phyloP scores from a whole-genome alignment of 768 basidiomycete genomes.

The Russula sp. region DNA sequence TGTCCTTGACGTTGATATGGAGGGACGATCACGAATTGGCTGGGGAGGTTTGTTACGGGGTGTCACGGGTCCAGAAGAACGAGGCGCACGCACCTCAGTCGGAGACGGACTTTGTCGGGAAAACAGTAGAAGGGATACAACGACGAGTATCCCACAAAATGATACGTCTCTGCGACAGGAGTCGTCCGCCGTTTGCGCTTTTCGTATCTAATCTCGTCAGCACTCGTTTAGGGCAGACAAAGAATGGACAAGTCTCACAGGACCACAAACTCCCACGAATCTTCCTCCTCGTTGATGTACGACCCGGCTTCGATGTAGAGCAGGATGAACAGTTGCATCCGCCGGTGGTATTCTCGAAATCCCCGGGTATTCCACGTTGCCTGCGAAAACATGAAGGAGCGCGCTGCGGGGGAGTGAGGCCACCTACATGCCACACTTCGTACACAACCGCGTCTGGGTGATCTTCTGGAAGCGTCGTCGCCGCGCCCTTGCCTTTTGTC shows the following conservation, averaged over 20 bases:
- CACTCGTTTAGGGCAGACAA: background rate
- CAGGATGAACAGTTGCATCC: conserved; percentile 92
- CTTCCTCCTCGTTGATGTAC: conserved; percentile 91
- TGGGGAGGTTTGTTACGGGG: conserved; percentile 29
- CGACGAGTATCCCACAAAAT: conserved; percentile 92
- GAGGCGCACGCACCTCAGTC: conserved; percentile 59
- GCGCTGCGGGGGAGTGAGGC: background rate
- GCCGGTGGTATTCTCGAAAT: conserved; percentile 84
- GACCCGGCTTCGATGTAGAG: conserved; percentile 95
- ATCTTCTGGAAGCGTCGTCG: conserved; percentile 40
- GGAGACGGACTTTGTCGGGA: conserved; percentile 82
- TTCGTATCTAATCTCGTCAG: conserved; percentile 59
- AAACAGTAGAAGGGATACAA: conserved; percentile 95
- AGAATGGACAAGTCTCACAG: conserved; percentile 45
- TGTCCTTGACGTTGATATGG: conserved; percentile 88
- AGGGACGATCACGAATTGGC: conserved; percentile 90
- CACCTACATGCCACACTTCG: conserved; percentile 86
- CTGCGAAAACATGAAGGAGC: conserved; percentile 35
- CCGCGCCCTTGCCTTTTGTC: conserved; percentile 51
- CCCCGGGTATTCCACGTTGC: conserved; percentile 79
- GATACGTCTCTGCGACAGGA: conserved; percentile 59
- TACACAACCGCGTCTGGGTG: conserved; percentile 63
- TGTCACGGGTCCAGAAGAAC: background rate
- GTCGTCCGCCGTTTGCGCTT: conserved; percentile 58
- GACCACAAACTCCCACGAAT: conserved; percentile 87